These are phyloP conservation scores for Corinectria fuckeliana DNA, from an alignment of 2,329 filamentous ascomycete species.

Conservation along the genomic window DNA sequence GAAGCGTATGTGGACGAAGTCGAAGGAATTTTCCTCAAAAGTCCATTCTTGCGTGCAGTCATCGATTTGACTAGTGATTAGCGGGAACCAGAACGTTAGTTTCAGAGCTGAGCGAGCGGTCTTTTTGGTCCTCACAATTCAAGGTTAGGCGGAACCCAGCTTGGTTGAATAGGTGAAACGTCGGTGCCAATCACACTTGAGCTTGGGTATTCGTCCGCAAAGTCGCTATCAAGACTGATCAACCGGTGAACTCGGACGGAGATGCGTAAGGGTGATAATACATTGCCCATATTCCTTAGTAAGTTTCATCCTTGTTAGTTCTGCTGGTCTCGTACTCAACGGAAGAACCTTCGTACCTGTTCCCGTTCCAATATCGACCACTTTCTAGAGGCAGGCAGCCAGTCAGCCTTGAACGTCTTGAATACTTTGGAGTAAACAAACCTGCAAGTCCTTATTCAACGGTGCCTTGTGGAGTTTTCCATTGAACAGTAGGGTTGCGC, in stretches of 20 bases:
- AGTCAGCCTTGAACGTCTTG: neutral
- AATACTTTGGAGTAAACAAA: neutral
- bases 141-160: conserved; percentile 54
- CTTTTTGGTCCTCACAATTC: conserved; percentile 40
- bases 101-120: neutral
- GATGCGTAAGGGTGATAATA: conserved; percentile 40
- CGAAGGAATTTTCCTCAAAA: conserved; percentile 48
- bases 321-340: too few species aligned
- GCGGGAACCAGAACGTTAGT: neutral
- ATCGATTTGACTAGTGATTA: conserved; percentile 25
- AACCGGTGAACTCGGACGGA: neutral
- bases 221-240: conserved; percentile 50
- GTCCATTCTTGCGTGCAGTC: conserved; percentile 40
- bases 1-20: conserved; percentile 65
- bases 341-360: neutral
- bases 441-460: neutral
- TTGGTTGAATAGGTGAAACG: conserved; percentile 62
- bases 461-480: conserved; percentile 1
- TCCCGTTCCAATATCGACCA: conserved; percentile 11
- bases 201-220: conserved; percentile 50
- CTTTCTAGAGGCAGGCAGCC: neutral
- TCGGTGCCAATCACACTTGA: conserved; percentile 58
- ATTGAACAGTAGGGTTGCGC: neutral
- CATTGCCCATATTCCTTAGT: conserved; percentile 51
- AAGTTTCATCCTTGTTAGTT: neutral